Base-by-base conservation (phyloP, 2,329 filamentous ascomycete species). In the Hortaea werneckii region DNA sequence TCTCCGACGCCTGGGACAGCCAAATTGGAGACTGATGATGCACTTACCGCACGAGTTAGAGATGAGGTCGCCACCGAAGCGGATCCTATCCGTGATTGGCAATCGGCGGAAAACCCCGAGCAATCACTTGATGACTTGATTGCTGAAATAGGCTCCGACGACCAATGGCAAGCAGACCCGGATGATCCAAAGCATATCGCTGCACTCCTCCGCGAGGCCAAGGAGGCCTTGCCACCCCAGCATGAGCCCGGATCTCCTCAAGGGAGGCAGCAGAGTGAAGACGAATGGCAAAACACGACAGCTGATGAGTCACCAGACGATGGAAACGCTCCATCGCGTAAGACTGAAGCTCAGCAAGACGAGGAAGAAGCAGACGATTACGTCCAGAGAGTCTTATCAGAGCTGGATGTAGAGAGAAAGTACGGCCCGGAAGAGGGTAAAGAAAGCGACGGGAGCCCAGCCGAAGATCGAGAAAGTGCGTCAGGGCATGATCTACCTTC, bases 81-180 rank as follows among this genome's bases (percentile, higher is more conserved):
- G 6, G 57, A 55, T 30, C 52, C 54, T 27, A 55, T 55, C n/a
- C 52, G 50, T 42, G 50, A 61, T 30, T 58, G 58, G 54, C 56
- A 52, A 50, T 59, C 57, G 29, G 50, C 66, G 47, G 67, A 66
- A 38, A 67, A 65, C 42, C 67, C 72, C 44, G 71, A 71, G 46
- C 65, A 65, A 53, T 68, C 61, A 27, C 53, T 74, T n/a, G 71
- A 74, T 29, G 67, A 72, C 44, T 51, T 74, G 13, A 53, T 74
- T 5, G 61, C 58, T 11, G 69, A 73, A 48, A 53, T 74, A 4
- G 63, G 63, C 8, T 46, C 53, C 1, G 57, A 58, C 41, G 65
- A 66, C 41, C 60, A 68, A 37, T 71, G 67, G 65, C 64, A 64
- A 43, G 47, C 72, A 5, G 56, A 60, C 20, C 58, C 54, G 6